Base-by-base conservation (phyloP, 805 yeast species). In the Ogataea nonfermentans region DNA sequence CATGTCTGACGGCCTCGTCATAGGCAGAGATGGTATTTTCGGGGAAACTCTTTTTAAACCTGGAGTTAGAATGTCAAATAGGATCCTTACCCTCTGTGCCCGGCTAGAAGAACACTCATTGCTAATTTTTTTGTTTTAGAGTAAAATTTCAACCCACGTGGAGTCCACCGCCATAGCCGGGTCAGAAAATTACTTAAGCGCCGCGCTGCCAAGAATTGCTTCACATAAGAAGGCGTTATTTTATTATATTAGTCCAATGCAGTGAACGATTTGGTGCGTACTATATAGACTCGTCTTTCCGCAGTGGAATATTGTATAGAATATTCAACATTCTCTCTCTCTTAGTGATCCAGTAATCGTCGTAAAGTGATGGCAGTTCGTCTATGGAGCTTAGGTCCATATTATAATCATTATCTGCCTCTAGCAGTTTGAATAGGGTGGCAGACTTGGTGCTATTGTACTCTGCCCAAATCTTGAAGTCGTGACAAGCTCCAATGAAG, bases 401-500 rank as follows among this genome's bases (percentile, higher is more conserved):
- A 11, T 24, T 29, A 30, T 39, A 38, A 23, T 40, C 50, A 14
- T 46, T 43, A 9, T 46, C 47, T 6, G 53, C 41, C 34, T 59
- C 64, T 20, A 43, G 23, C 10, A 41, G 30, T 33, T 53, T 51
- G 47, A 53, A 56, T 24, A 44, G 26, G 2, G 64, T 59, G 3
- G 59, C 56, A 7, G 46, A 35, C 34, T 57, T 53, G 1, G 71
- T 66, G 32, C 53, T 52, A 41, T 65, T 62, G 44, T 63, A 67
- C 37, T 66, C 68, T 35, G 52, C 52, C 71, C 70, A 66, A 29
- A 67, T 63, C 12, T 55, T 36, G 20, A 50, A 47, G 40, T 66
- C 70, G 46, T 66, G 72, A 50, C 72, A 67, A 24, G 68, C 68
- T 9, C 72, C 72, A 31, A 67, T 65, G 46, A 61, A 66, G 14